Conservation (phyloP, 768 basidiomycete genomes). For the Suillus luteus region DNA sequence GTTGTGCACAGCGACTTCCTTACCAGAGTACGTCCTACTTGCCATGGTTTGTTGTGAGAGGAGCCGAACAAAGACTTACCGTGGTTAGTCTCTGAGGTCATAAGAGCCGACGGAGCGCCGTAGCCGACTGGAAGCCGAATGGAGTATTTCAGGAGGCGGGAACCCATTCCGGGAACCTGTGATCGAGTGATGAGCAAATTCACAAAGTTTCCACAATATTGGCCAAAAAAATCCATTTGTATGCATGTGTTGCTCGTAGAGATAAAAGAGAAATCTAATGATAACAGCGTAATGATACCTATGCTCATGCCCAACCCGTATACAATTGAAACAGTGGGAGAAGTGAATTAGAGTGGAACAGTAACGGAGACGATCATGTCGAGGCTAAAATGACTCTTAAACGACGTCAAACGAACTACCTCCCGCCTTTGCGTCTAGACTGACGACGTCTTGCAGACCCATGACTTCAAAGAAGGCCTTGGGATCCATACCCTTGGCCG, state of each 20-base stretch:
- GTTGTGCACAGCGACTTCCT: slow-evolving; percentile 50
- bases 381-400: slow-evolving; percentile 27
- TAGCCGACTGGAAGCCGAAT: slow-evolving; percentile 7
- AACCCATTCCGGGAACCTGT: not conserved
- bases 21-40: slow-evolving; percentile 35
- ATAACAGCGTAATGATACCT: slow-evolving; percentile 24
- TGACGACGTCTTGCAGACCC: slow-evolving; percentile 58
- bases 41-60: not conserved
- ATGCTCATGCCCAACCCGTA: slow-evolving; percentile 16
- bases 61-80: not conserved
- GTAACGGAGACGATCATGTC: not conserved
- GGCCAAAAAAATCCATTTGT: slow-evolving; percentile 10
- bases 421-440: slow-evolving; percentile 58
- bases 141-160: slow-evolving; percentile 6
- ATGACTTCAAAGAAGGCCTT: slow-evolving; percentile 78
- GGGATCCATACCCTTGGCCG: slow-evolving; percentile 70
- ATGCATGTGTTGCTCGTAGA: slow-evolving; percentile 18
- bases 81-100: not conserved
- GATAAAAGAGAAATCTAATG: slow-evolving; percentile 22
- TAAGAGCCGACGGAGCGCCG: slow-evolving; percentile 17
- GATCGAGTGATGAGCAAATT: not conserved
- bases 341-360: not conserved
- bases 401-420: slow-evolving; percentile 59
- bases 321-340: slow-evolving; percentile 16
- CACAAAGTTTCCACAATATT: not conserved